A percentile compares a stretch with the other conserved stretches of the same genome.
Evolutionary conservation across 2,329 filamentous ascomycete species (phyloP).

Genomic region (Rhinocladiella mackenziei): DNA sequence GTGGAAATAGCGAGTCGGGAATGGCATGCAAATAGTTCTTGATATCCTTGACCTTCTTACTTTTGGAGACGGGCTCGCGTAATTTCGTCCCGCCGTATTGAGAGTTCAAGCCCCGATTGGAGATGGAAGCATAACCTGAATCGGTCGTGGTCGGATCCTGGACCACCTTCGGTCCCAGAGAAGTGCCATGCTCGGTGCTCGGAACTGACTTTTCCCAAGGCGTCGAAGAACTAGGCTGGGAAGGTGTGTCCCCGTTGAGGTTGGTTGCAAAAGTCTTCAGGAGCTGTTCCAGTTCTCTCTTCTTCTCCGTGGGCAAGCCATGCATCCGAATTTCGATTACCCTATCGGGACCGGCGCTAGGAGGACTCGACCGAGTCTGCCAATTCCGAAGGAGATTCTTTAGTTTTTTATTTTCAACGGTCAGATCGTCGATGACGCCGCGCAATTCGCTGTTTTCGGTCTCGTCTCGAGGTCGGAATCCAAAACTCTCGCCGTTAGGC

Average conservation of each 20-base stretch:
- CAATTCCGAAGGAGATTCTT: constrained; percentile 70
- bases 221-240: constrained; percentile 14
- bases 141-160: constrained; percentile 20
- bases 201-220: constrained; percentile 9
- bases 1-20: constrained; percentile 63
- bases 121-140: constrained; percentile 39
- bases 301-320: constrained; percentile 66
- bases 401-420: constrained; percentile 74
- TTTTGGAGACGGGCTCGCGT: constrained; percentile 17
- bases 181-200: constrained; percentile 3
- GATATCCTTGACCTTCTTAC: constrained; percentile 54
- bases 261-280: constrained; percentile 58
- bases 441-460: constrained; percentile 71
- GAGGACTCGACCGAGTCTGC: constrained; percentile 47
- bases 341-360: constrained; percentile 67
- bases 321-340: constrained; percentile 81
- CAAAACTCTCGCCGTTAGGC: constrained; percentile 27
- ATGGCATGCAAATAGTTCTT: constrained; percentile 70
- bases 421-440: constrained; percentile 82
- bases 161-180: neutral
- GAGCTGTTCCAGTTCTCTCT: constrained; percentile 69
- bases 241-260: constrained; percentile 15
- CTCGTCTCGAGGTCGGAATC: constrained; percentile 33
- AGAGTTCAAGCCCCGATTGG: constrained; percentile 31
- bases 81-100: constrained; percentile 6